Evolutionary conservation across 2,329 filamentous ascomycete genomes (phyloP), one percentile per base, ranked within the genome.

Genomic region (Aspergillus pseudotamarii): DNA sequence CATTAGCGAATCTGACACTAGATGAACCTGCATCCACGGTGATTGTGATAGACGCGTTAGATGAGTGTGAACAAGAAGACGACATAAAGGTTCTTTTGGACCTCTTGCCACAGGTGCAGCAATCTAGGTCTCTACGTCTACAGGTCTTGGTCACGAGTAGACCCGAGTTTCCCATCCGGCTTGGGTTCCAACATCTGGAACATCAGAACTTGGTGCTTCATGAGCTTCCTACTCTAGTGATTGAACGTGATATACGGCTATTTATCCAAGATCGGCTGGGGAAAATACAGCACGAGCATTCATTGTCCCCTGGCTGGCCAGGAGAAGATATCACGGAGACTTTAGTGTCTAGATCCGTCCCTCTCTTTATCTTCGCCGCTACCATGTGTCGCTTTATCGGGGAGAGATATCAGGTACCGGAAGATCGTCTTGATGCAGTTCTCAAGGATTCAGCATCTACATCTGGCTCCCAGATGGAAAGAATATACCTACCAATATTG

Each of bases 91-190:
- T 57, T 0, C 68, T 76, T 38, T 56, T 76, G 36, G 57, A 68
- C 32, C 57, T 74, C 21, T 51, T 74, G 11, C 60, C 69, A 11
- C 62, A 66, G 12, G 26, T 66, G 0, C 63, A 64, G 8, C 59
- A 63, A 19, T 10, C 48, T 23, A 63, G 56, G 2, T 28, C 46
- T 1, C 4, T 74, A 10, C 62, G 34, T 6, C 23, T 74, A 11
- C 68, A 68, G 21, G 30, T 72, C 12, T 70, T 75, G 41, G n/a
- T 75, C 9, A 74, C 73, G 2, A 74, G 73, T 45, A 58, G 73
- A 38, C 74, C 74, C 1, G 73, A 76, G 43, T 23, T 70, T 1
- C 64, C 69, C 6, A 70, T 74, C 16, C 45, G 64, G 1, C 63
- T 69, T 2, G 71, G 69, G 1, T 72, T 75, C 58, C 50, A 60